Percentiles rank a stretch among this genome's conserved stretches.
Evolutionary conservation across 495 filamentous ascomycete genomes (phyloP).

Genomic region (Xylaria grammica): DNA sequence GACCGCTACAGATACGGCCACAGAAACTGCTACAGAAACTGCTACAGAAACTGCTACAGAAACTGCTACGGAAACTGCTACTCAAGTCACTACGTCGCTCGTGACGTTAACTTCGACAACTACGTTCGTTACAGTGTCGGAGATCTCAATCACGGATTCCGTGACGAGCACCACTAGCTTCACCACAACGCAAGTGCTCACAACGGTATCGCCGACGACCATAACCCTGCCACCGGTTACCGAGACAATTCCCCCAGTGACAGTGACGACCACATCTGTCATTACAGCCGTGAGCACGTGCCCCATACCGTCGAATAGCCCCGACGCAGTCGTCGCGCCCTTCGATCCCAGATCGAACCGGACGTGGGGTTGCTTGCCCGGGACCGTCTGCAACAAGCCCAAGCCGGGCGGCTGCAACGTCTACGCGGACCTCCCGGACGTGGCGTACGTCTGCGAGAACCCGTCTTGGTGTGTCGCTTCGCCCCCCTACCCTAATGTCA

Average conservation of each 20-base stretch:
- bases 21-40: conserved; percentile 20
- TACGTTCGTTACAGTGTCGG: conserved; percentile 34
- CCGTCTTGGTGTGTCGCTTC: conserved; percentile 59
- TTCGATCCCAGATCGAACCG: conserved; percentile 38
- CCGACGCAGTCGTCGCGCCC: conserved; percentile 13
- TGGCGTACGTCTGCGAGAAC: conserved; percentile 57
- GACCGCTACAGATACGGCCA: conserved; percentile 16
- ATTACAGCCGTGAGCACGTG: conserved; percentile 40
- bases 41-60: conserved; percentile 34
- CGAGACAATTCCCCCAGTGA: conserved; percentile 37
- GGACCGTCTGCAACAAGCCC: conserved; percentile 61
- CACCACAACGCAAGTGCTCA: conserved; percentile 36
- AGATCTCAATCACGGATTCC: conserved; percentile 37
- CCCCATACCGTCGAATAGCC: conserved; percentile 31
- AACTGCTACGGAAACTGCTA: conserved; percentile 33
- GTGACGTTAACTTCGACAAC: conserved; percentile 34
- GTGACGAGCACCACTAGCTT: conserved; percentile 38
- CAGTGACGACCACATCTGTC: conserved; percentile 31
- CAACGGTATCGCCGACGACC: conserved; percentile 30
- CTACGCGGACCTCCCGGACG: conserved; percentile 57
- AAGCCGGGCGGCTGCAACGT: conserved; percentile 57
- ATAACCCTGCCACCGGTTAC: conserved; percentile 36
- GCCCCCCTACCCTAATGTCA: conserved; percentile 43
- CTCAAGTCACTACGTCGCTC: conserved; percentile 32
- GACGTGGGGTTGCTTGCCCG: conserved; percentile 68